phyloP scores from a whole-genome alignment of 768 basidiomycete genomes.

The Mycena chlorophos region DNA sequence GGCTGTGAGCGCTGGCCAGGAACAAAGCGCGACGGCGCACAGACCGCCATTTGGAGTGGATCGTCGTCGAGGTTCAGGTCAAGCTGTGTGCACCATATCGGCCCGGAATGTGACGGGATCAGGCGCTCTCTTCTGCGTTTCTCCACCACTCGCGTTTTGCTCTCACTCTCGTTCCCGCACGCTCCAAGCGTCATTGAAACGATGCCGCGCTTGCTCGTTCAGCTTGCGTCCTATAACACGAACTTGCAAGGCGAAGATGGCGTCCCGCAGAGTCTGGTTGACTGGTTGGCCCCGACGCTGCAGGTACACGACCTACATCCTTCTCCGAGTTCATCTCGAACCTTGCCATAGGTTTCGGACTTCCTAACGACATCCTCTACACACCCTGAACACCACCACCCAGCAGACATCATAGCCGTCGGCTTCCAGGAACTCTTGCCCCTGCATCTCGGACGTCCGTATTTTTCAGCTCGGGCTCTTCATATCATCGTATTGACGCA shows the following conservation, averaged over 20 bases:
- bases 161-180: no score
- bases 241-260: conserved; percentile 78
- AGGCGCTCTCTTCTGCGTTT: no score
- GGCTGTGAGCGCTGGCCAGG: conserved; percentile 8
- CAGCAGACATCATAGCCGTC: conserved; percentile 86
- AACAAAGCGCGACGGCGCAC: conserved; percentile 20
- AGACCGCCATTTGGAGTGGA: no score
- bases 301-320: conserved; percentile 74
- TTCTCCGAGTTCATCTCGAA: neutral
- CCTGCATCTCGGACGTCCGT: conserved; percentile 81
- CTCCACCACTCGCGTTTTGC: no score
- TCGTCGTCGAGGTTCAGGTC: no score
- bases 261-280: conserved; percentile 82
- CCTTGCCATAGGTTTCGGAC: neutral
- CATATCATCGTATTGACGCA: conserved; percentile 8
- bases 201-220: conserved; percentile 53
- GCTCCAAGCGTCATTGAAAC: neutral
- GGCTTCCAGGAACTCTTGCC: conserved; percentile 94
- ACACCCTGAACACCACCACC: conserved; percentile 46
- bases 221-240: conserved; percentile 89
- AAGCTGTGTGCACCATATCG: no score
- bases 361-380: neutral
- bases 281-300: conserved; percentile 86
- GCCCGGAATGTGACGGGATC: no score
- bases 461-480: neutral